Base-by-base conservation (phyloP, 2,329 filamentous ascomycete genomes). In the Corniculantispora saksenae region DNA sequence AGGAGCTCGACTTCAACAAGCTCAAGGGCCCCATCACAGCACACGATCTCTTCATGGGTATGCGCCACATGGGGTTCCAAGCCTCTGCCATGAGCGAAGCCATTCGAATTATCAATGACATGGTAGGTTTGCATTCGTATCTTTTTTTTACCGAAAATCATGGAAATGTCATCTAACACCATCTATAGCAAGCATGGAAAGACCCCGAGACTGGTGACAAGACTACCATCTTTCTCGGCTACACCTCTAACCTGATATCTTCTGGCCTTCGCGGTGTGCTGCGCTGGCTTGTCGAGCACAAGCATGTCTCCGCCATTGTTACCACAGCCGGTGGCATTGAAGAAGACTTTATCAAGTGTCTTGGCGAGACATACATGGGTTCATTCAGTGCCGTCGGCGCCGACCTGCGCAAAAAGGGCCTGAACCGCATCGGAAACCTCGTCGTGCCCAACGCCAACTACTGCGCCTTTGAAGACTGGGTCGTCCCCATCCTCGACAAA, bases 301-400 rank as follows among this genome's bases (percentile, higher is more conserved):
- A 89, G 68, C 94, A 98, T 75, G 89, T 99, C 68, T 95, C 93
- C 1, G 91, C 91, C 70, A 92, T 99, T 72, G 95, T 99, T 67
- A 97, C 95, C 27, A 97, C 95, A 0, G 95, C 95, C 0, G 95
- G 95, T 53, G 95, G 95, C 58, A 87, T 99, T 61, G 95, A 99
- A 78, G 95, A 99, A 77, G 95, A 99, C 78, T 89, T 99, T 65
- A 99, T 99, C 84, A 99, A 99, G 81, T 99, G 95, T 72, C 88
- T 99, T 2, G 95, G 91, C 13, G 90, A 93, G 61, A 99, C 95
- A 0, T 99, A 97, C 78, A 88, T 98, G 74, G 92, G 93, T 53
- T 89, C 91, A 1, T 99, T 98, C 79, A 87, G 85, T 60, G 89
- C 92, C 0, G 80, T 85, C 1, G 95, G 95, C 17, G 89, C 91